Conservation (phyloP, 2,329 filamentous ascomycete species). For the Lachnellula suecica region DNA sequence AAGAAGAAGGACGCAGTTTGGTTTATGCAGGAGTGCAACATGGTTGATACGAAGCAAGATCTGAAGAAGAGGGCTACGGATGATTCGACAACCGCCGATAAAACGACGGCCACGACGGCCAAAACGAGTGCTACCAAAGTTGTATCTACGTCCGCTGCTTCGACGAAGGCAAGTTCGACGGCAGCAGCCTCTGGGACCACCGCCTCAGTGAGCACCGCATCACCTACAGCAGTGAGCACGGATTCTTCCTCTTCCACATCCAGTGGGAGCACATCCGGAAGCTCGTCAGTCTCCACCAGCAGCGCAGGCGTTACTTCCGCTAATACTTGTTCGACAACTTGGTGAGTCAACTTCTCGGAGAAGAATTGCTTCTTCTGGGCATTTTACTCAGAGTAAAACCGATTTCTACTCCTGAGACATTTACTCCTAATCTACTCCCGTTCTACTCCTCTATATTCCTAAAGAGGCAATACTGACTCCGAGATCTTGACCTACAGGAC, state of each 20-base stretch:
- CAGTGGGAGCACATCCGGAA: neutral
- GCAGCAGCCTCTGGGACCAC: no score
- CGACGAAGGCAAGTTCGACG: neutral
- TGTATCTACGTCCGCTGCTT: neutral
- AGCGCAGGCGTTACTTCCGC: neutral
- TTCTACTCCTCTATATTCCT: no score
- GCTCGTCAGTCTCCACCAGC: neutral
- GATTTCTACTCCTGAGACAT: no score
- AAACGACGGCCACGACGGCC: neutral
- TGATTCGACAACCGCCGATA: neutral
- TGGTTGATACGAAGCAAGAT: slow-evolving; percentile 13
- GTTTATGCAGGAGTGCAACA: slow-evolving; percentile 20
- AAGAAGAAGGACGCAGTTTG: slow-evolving; percentile 18
- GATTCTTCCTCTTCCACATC: neutral
- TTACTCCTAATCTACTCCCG: no score
- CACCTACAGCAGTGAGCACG: no score
- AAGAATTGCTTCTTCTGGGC: no score
- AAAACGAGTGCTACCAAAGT: neutral
- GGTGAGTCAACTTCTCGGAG: no score
- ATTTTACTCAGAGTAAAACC: no score
- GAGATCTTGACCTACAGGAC: no score
- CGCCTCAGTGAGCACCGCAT: no score
- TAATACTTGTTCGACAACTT: neutral
- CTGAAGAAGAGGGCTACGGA: slow-evolving; percentile 14
- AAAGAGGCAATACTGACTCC: no score